Evolutionary conservation across 805 yeast genomes (phyloP).

Genomic region (Ogataea neopini): DNA sequence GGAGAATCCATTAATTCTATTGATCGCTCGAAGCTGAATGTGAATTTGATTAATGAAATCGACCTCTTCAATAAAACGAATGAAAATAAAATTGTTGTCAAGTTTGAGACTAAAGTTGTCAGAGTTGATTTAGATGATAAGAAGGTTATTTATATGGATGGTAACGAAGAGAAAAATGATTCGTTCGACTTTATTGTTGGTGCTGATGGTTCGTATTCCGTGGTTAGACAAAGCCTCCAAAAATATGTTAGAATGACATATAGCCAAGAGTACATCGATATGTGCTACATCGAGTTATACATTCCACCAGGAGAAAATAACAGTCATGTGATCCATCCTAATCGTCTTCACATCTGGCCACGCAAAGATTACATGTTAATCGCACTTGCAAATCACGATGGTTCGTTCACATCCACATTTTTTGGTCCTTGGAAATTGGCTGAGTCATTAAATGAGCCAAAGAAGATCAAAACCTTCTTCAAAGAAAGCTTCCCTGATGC

Average conservation of each 20-base stretch:
- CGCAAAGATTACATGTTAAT: slow-evolving; percentile 83
- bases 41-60: slow-evolving; percentile 62
- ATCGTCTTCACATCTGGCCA: slow-evolving; percentile 93
- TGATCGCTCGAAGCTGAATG: slow-evolving; percentile 71
- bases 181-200: slow-evolving; percentile 69
- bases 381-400: slow-evolving; percentile 82
- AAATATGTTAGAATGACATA: slow-evolving; percentile 66
- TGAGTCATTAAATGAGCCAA: slow-evolving; percentile 49
- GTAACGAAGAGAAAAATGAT: slow-evolving; percentile 4
- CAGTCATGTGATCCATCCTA: slow-evolving; percentile 58
- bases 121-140: slow-evolving; percentile 36
- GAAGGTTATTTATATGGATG: slow-evolving; percentile 7
- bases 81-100: slow-evolving; percentile 38
- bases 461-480: slow-evolving; percentile 53
- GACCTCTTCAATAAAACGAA: slow-evolving; percentile 37
- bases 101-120: slow-evolving; percentile 59
- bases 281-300: slow-evolving; percentile 77
- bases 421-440: slow-evolving; percentile 78
- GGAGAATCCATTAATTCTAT: slow-evolving; percentile 88
- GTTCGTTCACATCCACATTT: slow-evolving; percentile 86
- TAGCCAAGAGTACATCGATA: slow-evolving; percentile 76
- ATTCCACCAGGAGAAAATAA: slow-evolving; percentile 57
- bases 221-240: slow-evolving; percentile 68
- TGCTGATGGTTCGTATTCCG: slow-evolving; percentile 83
- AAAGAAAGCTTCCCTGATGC: slow-evolving; percentile 72